phyloP scores from a whole-genome alignment of 805 yeast genomes.

The Kazachstania psychrophila region DNA sequence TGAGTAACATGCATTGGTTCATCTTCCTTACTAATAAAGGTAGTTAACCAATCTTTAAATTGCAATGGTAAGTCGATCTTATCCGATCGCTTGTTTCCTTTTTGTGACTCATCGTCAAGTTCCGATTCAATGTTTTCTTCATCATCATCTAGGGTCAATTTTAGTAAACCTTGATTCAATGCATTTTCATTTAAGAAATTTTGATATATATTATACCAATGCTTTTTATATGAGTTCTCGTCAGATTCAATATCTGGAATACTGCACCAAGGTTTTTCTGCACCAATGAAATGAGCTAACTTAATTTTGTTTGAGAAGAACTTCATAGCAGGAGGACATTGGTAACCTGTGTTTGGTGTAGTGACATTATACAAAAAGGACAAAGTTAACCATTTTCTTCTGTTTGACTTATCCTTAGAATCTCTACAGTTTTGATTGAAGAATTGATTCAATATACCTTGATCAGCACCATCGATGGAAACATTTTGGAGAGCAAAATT shows the following conservation, averaged over 20 bases:
- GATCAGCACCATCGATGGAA: slow-evolving; percentile 86
- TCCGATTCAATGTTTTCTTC: slow-evolving; percentile 1
- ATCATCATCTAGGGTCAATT: neutral
- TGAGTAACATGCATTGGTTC: neutral
- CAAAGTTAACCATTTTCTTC: slow-evolving; percentile 50
- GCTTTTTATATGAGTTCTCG: slow-evolving; percentile 9
- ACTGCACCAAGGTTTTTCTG: slow-evolving; percentile 46
- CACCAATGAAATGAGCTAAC: slow-evolving; percentile 61
- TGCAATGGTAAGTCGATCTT: slow-evolving; percentile 7
- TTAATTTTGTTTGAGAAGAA: slow-evolving; percentile 39
- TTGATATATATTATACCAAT: slow-evolving; percentile 13
- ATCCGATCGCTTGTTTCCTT: neutral
- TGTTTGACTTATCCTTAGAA: neutral
- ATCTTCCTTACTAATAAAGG: slow-evolving; percentile 10
- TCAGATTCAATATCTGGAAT: slow-evolving; percentile 6
- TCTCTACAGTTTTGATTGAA: slow-evolving; percentile 34
- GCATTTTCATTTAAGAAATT: slow-evolving; percentile 9
- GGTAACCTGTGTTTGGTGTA: slow-evolving; percentile 50
- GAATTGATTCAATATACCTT: slow-evolving; percentile 75
- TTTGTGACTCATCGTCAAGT: neutral
- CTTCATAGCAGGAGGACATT: slow-evolving; percentile 60
- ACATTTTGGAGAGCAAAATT: slow-evolving; percentile 18
- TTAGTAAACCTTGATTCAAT: slow-evolving; percentile 1
- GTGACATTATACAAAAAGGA: slow-evolving; percentile 86
- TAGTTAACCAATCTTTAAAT: slow-evolving; percentile 14